Evolutionary conservation across 768 basidiomycete genomes (phyloP).

Genomic region (Infundibulicybe gibba): DNA sequence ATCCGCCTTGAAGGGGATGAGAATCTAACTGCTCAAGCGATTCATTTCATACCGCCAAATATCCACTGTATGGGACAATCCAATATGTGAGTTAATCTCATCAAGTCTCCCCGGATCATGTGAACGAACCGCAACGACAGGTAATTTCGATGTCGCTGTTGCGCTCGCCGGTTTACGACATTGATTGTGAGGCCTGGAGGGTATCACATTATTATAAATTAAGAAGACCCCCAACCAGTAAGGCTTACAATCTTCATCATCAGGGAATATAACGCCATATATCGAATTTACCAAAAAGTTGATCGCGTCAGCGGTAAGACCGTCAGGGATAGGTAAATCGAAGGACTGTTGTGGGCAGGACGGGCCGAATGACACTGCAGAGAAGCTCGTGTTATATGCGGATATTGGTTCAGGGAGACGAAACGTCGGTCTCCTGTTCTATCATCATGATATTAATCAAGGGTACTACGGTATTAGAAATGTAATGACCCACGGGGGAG

Average conservation of each 20-base stretch:
- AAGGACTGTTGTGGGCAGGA: conserved; percentile 45
- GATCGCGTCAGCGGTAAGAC: conserved; percentile 21
- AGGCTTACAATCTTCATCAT: conserved; percentile 41
- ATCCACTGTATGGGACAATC: conserved; percentile 27
- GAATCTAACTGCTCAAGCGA: neutral
- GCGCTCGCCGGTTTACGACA: conserved; percentile 32
- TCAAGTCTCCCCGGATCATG: neutral
- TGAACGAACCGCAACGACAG: conserved; percentile 34
- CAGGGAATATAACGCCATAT: conserved; percentile 21
- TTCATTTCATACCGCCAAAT: conserved; percentile 17
- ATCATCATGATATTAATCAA: neutral
- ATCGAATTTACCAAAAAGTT: conserved; percentile 24
- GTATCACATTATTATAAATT: conserved; percentile 15
- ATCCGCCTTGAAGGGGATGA: conserved; percentile 18
- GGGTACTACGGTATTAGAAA: neutral
- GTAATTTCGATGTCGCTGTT: conserved; percentile 29
- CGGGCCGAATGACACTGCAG: conserved; percentile 37
- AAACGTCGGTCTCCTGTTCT: conserved; percentile 40
- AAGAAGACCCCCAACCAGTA: conserved; percentile 10
- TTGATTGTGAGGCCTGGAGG: conserved; percentile 42
- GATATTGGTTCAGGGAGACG: conserved; percentile 33
- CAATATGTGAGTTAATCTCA: neutral
- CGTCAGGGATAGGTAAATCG: conserved; percentile 23
- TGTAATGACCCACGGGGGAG: conserved; percentile 44
- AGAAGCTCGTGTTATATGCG: conserved; percentile 31